Base-by-base conservation (phyloP, 768 basidiomycete species). In the Tephrocybe rancida region DNA sequence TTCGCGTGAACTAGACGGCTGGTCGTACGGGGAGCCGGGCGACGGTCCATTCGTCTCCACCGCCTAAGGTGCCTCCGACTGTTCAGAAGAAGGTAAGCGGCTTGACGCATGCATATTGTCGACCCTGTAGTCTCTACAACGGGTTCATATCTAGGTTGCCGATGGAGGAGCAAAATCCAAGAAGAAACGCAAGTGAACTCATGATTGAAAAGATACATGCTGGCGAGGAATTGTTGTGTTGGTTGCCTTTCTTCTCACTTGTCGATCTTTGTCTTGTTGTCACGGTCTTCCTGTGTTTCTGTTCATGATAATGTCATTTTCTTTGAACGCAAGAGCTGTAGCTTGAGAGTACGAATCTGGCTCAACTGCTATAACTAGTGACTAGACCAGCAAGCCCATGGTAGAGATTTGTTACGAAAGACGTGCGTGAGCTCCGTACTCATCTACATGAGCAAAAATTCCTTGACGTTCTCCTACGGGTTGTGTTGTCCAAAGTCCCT, bases 171-270 rank as follows among this genome's bases (percentile, higher is more conserved):
- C 42, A 21, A 55, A 55, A 22, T 26, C 46, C 46, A 48, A 43
- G 38, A 54, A 21, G 39, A 54, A 54, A 30, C 53, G 53, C 53
- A 54, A 48, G 34, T 54, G 18, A 48, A 13, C 7, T 30, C 13
- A 6, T 30, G 29, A 5, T 30, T n/a, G n/a, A n/a, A n/a, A n/a
- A n/a, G n/a, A n/a, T n/a, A n/a, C n/a, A n/a, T n/a, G n/a, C n/a
- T n/a, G n/a, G n/a, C n/a, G n/a, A n/a, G n/a, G n/a, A n/a, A n/a
- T n/a, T n/a, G n/a, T n/a, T n/a, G n/a, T n/a, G n/a, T n/a, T n/a
- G n/a, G n/a, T n/a, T n/a, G n/a, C n/a, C n/a, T n/a, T n/a, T n/a
- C n/a, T n/a, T n/a, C n/a, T n/a, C n/a, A n/a, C n/a, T n/a, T n/a
- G n/a, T n/a, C n/a, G n/a, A n/a, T n/a, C n/a, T n/a, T n/a, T n/a